Percentiles rank a stretch among this genome's conserved stretches.
These are phyloP conservation scores for Neostapfia colusana DNA, from an alignment of 176 grass and related monocot species.

Conservation along the genomic window DNA sequence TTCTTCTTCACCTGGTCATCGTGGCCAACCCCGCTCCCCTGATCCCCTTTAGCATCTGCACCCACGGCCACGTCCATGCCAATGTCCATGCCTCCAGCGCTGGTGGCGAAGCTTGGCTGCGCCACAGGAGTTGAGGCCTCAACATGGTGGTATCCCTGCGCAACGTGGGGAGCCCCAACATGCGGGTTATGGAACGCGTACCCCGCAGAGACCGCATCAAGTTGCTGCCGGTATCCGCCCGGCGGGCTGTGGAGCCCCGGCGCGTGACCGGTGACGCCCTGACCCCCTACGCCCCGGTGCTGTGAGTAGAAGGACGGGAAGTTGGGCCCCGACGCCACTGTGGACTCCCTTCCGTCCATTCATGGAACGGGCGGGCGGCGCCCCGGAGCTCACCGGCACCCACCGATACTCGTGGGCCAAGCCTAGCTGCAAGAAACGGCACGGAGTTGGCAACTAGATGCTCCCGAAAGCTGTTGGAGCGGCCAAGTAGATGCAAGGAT, in stretches of 20 bases:
- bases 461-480: conserved; percentile 27
- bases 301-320: conserved; percentile 55
- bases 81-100: conserved; percentile 17
- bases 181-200: conserved; percentile 39
- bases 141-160: conserved; percentile 48
- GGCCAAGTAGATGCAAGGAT: conserved; percentile 40
- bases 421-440: conserved; percentile 33
- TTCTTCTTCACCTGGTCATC: conserved; percentile 70
- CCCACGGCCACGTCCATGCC: conserved; percentile 22
- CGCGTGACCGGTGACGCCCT: conserved; percentile 22
- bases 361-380: conserved; percentile 54
- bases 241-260: conserved; percentile 33
- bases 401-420: neutral
- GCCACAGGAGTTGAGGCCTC: conserved; percentile 36
- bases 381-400: conserved; percentile 7
- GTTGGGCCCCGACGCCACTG: conserved; percentile 50
- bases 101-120: conserved; percentile 6
- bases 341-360: conserved; percentile 71
- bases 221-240: conserved; percentile 41
- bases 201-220: conserved; percentile 48
- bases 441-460: conserved; percentile 13
- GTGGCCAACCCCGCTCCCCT: conserved; percentile 28
- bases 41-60: conserved; percentile 43
- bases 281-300: conserved; percentile 41
- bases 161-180: conserved; percentile 41